Conservation (phyloP, 371 early-diverging fungal species). For the Zychaea mexicana region DNA sequence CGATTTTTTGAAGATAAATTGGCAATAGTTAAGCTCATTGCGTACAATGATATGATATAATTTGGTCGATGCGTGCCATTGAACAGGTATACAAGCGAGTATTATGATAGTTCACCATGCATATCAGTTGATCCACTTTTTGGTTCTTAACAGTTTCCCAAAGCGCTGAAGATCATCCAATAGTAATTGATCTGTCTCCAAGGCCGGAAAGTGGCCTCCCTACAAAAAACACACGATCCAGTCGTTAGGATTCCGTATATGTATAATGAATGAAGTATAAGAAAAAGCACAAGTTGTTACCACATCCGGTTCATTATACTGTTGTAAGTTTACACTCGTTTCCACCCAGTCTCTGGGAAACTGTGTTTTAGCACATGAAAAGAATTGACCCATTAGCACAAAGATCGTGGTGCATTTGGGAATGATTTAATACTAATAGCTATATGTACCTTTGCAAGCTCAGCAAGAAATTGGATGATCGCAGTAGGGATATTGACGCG, state of each 20-base stretch:
- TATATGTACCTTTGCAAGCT: constrained; percentile 25
- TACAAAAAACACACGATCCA: constrained; percentile 21
- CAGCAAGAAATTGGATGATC: constrained; percentile 52
- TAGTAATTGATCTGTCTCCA: constrained; percentile 59
- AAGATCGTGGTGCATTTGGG: too few relatives aligned
- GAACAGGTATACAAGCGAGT: too few relatives aligned
- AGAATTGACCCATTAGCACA: too few relatives aligned
- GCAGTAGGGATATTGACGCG: constrained; percentile 56
- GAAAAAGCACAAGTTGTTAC: too few relatives aligned
- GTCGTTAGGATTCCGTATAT: too few relatives aligned
- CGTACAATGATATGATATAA: too few relatives aligned
- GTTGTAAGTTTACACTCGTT: constrained; percentile 26
- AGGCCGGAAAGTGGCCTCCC: constrained; percentile 74
- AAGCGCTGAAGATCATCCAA: constrained; percentile 42
- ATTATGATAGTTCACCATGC: too few relatives aligned
- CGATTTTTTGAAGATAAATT: too few relatives aligned
- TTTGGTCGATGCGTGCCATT: too few relatives aligned
- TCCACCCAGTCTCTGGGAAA: constrained; percentile 63
- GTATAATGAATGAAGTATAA: too few relatives aligned
- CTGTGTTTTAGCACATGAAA: constrained; percentile 13
- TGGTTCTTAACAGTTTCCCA: constrained; percentile 24
- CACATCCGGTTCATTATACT: constrained; percentile 24
- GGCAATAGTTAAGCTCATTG: too few relatives aligned
- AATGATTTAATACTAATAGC: neutral
- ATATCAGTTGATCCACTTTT: neutral